Percentiles rank a stretch among this genome's conserved stretches.
Evolutionary conservation across 1,139 yeast species (phyloP).

Genomic region (Diutina neorugosa): DNA sequence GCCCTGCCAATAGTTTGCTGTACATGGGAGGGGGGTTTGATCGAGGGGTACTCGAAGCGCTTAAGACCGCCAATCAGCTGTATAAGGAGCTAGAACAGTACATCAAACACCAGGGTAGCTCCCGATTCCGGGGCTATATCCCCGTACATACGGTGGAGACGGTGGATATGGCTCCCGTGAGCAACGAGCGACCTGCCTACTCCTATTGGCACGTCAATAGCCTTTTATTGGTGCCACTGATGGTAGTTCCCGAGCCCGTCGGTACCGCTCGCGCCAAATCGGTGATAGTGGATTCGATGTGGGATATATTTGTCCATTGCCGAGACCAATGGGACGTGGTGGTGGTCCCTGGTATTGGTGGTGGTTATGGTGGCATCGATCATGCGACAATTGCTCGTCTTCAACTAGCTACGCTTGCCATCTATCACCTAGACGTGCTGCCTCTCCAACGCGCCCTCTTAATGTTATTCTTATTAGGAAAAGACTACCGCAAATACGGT

Average conservation of each 20-base stretch:
- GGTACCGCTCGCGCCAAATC: neutral
- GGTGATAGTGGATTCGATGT: slow-evolving; percentile 11
- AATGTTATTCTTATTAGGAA: slow-evolving; percentile 12
- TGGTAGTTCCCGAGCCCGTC: slow-evolving; percentile 10
- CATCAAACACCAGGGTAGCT: slow-evolving; percentile 10
- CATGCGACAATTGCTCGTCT: slow-evolving; percentile 11
- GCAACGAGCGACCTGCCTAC: slow-evolving; percentile 8
- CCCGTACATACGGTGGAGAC: slow-evolving; percentile 9
- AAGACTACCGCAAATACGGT: slow-evolving; percentile 12
- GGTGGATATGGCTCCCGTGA: slow-evolving; percentile 9
- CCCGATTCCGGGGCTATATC: slow-evolving; percentile 12
- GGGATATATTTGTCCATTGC: slow-evolving; percentile 12
- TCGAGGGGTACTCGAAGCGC: slow-evolving; percentile 11
- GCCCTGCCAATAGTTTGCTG: slow-evolving; percentile 16
- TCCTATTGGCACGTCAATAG: slow-evolving; percentile 5
- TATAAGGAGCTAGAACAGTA: slow-evolving; percentile 10
- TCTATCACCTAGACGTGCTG: slow-evolving; percentile 10
- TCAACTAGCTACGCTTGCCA: slow-evolving; percentile 13
- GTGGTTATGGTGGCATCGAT: slow-evolving; percentile 16
- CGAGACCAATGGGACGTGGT: slow-evolving; percentile 6
- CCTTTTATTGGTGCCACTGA: slow-evolving; percentile 8
- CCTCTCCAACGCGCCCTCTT: slow-evolving; percentile 11
- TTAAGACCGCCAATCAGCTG: slow-evolving; percentile 6
- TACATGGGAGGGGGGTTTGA: slow-evolving; percentile 22
- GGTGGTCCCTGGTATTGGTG: slow-evolving; percentile 20